phyloP scores from a whole-genome alignment of 441 rosid genomes.

The Populus trichocarpa region DNA sequence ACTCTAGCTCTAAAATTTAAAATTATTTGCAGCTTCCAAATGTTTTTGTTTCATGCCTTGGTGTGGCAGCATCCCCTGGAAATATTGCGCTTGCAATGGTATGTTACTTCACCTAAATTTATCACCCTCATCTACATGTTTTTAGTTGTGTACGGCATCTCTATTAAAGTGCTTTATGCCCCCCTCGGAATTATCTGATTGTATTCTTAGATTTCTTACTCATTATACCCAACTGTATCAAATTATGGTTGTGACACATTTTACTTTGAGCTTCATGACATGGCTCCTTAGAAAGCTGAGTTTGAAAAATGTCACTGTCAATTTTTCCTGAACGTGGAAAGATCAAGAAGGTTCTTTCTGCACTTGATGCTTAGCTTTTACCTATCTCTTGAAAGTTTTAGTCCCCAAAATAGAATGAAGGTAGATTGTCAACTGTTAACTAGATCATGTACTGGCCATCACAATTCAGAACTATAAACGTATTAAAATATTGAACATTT shows the following conservation, averaged over 20 bases:
- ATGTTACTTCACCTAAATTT: constrained; percentile 12
- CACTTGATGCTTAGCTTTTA: neutral
- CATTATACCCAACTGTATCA: neutral
- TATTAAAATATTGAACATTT: neutral
- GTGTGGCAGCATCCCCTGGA: constrained; percentile 81
- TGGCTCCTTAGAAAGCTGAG: neutral
- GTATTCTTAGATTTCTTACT: neutral
- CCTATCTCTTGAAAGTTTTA: neutral
- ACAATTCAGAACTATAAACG: neutral
- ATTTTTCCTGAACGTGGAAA: neutral
- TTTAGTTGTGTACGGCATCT: constrained; percentile 3
- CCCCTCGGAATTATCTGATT: neutral
- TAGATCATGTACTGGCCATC: neutral
- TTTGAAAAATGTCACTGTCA: neutral
- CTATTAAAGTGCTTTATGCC: neutral
- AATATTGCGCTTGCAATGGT: constrained; percentile 82
- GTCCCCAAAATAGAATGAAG: neutral
- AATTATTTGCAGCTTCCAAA: constrained; percentile 65
- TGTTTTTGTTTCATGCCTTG: constrained; percentile 70
- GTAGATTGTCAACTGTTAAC: neutral
- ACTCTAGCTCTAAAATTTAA: constrained; percentile 16
- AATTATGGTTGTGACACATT: neutral
- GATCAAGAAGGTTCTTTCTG: neutral
- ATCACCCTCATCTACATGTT: constrained; percentile 4
- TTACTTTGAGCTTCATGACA: neutral